phyloP scores from a whole-genome alignment of 1,284 basidiomycete genomes.

The Sporisorium graminicola region DNA sequence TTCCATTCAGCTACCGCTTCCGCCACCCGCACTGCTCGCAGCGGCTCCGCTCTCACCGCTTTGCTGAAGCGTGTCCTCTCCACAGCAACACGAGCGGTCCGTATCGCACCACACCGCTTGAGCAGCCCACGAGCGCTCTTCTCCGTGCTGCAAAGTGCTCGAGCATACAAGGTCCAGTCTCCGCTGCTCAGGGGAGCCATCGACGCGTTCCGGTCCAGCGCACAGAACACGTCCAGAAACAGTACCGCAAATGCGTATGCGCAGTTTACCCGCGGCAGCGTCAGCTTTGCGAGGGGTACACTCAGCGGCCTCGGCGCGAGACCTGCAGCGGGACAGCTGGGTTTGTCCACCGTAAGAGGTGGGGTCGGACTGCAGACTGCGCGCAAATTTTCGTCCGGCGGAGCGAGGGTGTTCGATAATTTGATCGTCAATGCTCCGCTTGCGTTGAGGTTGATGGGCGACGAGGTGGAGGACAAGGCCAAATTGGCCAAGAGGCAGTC shows the following conservation, averaged over 20 bases:
- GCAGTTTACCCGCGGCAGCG: slow-evolving; percentile 3
- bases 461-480: slow-evolving; percentile 41
- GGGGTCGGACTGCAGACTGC: slow-evolving; percentile 35
- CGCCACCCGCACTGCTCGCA: background rate
- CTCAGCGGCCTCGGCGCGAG: slow-evolving; percentile 27
- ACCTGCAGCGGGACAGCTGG: slow-evolving; percentile 18
- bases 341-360: slow-evolving; percentile 24
- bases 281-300: slow-evolving; percentile 25
- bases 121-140: background rate
- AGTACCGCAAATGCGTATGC: slow-evolving; percentile 8
- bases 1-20: background rate
- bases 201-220: slow-evolving; percentile 9
- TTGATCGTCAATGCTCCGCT: slow-evolving; percentile 51
- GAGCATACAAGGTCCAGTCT: slow-evolving; percentile 11
- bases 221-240: background rate
- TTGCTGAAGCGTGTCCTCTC: background rate
- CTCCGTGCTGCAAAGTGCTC: background rate
- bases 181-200: slow-evolving; percentile 21
- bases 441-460: slow-evolving; percentile 32
- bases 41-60: background rate
- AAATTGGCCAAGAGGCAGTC: slow-evolving; percentile 11
- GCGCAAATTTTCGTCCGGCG: slow-evolving; percentile 37
- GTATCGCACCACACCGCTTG: background rate
- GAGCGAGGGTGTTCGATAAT: slow-evolving; percentile 43
- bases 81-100: background rate